Evolutionary conservation across 768 basidiomycete species (phyloP), one percentile per base, ranked within the genome.

Genomic region (Panus rudis): DNA sequence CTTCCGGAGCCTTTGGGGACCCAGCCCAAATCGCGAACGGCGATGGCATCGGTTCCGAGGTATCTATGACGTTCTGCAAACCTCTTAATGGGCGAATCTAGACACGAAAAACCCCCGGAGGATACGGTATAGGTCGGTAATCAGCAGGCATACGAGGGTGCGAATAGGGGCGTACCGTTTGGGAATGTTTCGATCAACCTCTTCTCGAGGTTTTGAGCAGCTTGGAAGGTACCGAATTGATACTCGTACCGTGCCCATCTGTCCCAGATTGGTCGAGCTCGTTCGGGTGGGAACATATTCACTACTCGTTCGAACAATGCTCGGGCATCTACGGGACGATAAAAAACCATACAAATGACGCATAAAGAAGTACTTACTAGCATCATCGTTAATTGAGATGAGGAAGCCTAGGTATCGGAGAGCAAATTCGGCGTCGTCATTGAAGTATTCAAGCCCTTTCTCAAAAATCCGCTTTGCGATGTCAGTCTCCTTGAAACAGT

Each of bases 161-260:
- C 21, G 33, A 35, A 28, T 32, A 2, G 37, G 7, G 8, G 63
- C 78, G 30, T 48, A 91, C 92, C 91, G 38, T 78, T 78, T 0
- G 92, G 82, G 63, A 90, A 97, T 1, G 81, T 79, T 47, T 97
- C 93, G 1, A 83, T 70, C 53, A 97, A 86, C 6, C 96, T 78
- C 48, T 81, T 81, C 62, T 96, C 92, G 37, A 97, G 76, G 63
- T 93, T 90, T 52, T 87, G 80, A 2, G 88, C 78, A 2, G 88
- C 84, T 32, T 87, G 81, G 26, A 93, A 69, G 62, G 93, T 91
- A n/a, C 91, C 91, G 56, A 87, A 97, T 55, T 89, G 84, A 64
- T 92, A 97, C 62, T 96, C 91, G 65, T 94, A 94, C 43, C 84
- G 74, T 4, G 92, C 83, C 96, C 93, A 98, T 33, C 89, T 78